These are phyloP conservation scores for Kuraishia cidri DNA, from an alignment of 805 yeast species.

Conservation along the genomic window DNA sequence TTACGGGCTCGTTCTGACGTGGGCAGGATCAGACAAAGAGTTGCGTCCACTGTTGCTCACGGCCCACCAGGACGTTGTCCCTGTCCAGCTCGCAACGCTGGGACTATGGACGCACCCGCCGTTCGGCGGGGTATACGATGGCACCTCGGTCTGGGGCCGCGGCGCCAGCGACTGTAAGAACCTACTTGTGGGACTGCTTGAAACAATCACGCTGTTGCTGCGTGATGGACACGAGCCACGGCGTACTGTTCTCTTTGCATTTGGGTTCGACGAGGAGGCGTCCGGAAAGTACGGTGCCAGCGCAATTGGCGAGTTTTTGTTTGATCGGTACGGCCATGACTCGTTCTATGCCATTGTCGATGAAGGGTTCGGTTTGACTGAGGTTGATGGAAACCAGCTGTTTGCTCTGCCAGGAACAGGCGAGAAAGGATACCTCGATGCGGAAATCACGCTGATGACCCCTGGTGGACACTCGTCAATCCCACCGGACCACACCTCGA, in stretches of 20 bases:
- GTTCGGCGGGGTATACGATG: conserved; percentile 59
- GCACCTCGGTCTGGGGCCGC: conserved; percentile 61
- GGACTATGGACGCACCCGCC: conserved; percentile 62
- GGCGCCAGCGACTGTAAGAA: conserved; percentile 76
- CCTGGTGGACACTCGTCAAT: conserved; percentile 54
- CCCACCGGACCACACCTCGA: conserved; percentile 66
- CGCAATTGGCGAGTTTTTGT: conserved; percentile 34
- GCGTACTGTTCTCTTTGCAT: conserved; percentile 54
- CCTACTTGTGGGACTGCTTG: conserved; percentile 54
- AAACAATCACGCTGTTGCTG: conserved; percentile 51
- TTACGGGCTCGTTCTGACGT: conserved; percentile 54
- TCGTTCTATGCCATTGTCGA: conserved; percentile 58
- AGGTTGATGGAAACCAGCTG: conserved; percentile 24
- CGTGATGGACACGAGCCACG: conserved; percentile 42
- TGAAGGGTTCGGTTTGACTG: conserved; percentile 25
- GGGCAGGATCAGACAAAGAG: conserved; percentile 41
- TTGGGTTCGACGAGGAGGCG: conserved; percentile 78
- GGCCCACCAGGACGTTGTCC: conserved; percentile 81
- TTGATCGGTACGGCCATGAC: conserved; percentile 49
- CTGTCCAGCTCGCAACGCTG: conserved; percentile 50
- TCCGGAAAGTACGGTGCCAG: conserved; percentile 58
- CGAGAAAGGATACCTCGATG: conserved; percentile 30
- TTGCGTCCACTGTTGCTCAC: conserved; percentile 61
- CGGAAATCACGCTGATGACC: conserved; percentile 38
- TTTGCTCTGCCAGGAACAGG: conserved; percentile 39